Conservation (phyloP, 2,329 filamentous ascomycete species). For the Paecilomyces fulvus region DNA sequence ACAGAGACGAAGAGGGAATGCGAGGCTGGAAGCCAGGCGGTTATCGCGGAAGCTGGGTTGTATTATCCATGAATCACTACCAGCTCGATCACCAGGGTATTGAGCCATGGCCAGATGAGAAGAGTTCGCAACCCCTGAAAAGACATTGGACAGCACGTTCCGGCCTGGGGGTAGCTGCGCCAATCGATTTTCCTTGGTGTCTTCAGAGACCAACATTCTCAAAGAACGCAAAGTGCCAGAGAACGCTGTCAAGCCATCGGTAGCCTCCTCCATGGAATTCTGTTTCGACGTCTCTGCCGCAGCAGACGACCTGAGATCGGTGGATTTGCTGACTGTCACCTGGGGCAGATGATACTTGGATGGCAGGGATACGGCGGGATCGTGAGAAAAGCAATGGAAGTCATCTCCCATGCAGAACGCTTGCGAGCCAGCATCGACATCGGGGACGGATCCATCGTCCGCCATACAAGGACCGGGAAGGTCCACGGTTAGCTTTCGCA, state of each 20-base stretch:
- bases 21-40: neutral
- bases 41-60: neutral
- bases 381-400: neutral
- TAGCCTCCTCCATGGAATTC: neutral
- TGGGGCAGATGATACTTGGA: neutral
- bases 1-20: slow-evolving; percentile 7
- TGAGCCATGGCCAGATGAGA: neutral
- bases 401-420: neutral
- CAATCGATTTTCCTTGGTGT: neutral
- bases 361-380: neutral
- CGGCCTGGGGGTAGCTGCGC: neutral
- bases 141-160: neutral
- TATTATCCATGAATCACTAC: neutral
- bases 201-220: neutral
- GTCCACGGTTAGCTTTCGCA: neutral
- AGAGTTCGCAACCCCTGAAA: neutral
- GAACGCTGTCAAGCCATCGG: neutral
- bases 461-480: neutral
- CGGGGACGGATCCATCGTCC: neutral
- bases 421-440: neutral
- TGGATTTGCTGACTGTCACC: neutral
- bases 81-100: neutral
- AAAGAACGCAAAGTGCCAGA: neutral
- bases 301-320: neutral
- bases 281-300: neutral